Evolutionary conservation across 2,329 filamentous ascomycete genomes (phyloP).

Genomic region (Hypoxylon rubiginosum): DNA sequence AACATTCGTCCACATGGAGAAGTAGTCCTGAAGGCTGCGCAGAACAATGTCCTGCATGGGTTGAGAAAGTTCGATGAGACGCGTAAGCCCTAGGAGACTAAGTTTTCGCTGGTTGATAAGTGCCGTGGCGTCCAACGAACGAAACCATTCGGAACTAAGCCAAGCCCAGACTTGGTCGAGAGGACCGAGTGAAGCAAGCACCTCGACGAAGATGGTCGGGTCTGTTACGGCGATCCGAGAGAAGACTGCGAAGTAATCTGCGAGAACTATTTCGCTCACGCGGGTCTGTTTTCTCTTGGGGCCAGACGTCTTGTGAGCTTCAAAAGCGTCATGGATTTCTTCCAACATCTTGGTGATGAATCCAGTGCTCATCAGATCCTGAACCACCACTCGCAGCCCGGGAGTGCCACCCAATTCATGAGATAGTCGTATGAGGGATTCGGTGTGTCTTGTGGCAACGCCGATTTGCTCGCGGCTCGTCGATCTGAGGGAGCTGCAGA

Average conservation of each 20-base stretch:
- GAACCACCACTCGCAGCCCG: constrained; percentile 73
- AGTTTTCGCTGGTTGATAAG: constrained; percentile 77
- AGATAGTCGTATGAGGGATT: constrained; percentile 74
- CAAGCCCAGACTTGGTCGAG: constrained; percentile 69
- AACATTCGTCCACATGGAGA: constrained; percentile 81
- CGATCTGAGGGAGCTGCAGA: constrained; percentile 64
- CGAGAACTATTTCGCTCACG: constrained; percentile 81
- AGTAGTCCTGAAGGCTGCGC: constrained; percentile 76
- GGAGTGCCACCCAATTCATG: constrained; percentile 71
- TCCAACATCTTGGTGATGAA: constrained; percentile 75
- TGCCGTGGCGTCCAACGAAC: constrained; percentile 75
- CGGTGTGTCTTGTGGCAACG: constrained; percentile 71
- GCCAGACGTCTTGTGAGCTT: constrained; percentile 84
- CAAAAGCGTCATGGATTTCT: constrained; percentile 76
- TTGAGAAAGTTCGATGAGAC: constrained; percentile 74
- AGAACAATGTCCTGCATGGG: constrained; percentile 71
- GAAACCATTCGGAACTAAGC: constrained; percentile 76
- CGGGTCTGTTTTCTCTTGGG: constrained; percentile 78
- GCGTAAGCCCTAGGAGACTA: constrained; percentile 78
- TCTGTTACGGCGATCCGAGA: constrained; percentile 82
- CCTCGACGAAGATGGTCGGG: constrained; percentile 74
- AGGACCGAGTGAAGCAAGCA: constrained; percentile 63
- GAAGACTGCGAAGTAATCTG: constrained; percentile 87
- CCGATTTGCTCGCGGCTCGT: constrained; percentile 70
- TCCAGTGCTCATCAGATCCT: constrained; percentile 73